These are phyloP conservation scores for Bertia moriformis DNA, from an alignment of 2,329 filamentous ascomycete species.

Conservation along the genomic window DNA sequence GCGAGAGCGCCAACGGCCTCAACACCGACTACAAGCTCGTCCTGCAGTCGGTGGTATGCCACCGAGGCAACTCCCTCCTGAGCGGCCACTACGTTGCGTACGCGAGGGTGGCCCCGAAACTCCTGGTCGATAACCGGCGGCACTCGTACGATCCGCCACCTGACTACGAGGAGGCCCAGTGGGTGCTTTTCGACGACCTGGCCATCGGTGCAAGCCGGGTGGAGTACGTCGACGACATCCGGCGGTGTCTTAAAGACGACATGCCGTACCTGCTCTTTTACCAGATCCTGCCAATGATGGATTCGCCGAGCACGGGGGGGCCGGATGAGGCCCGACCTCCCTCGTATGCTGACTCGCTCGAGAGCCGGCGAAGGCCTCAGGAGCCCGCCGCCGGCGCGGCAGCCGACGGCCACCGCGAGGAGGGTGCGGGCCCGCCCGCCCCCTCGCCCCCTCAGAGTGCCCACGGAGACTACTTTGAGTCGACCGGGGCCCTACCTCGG, in stretches of 20 bases:
- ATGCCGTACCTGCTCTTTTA: constrained; percentile 93
- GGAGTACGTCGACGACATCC: constrained; percentile 61
- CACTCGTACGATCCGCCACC: constrained; percentile 42
- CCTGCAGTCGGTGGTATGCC: constrained; percentile 81
- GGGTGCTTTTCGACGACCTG: constrained; percentile 91
- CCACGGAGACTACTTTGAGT: constrained; percentile 26
- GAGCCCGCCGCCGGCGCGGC: constrained; percentile 13
- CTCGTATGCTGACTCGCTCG: constrained; percentile 41
- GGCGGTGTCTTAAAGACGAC: constrained; percentile 64
- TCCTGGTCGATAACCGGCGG: constrained; percentile 43
- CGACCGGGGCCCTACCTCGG: constrained; percentile 21
- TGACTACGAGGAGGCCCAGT: constrained; percentile 58
- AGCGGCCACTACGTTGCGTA: constrained; percentile 87
- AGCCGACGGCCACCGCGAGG: constrained; percentile 7
- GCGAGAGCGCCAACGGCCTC: constrained; percentile 48
- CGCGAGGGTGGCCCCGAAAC: constrained; percentile 56
- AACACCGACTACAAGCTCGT: constrained; percentile 87
- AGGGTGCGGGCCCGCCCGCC: constrained; percentile 19
- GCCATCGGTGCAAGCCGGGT: constrained; percentile 52
- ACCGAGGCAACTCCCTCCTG: constrained; percentile 71
- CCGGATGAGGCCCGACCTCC: constrained; percentile 35
- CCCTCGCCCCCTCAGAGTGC: too few species aligned
- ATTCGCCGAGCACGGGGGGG: constrained; percentile 33
- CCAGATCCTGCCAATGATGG: constrained; percentile 76
- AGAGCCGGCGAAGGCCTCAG: constrained; percentile 13